These are phyloP conservation scores for Sechiopsis laciniata DNA, from an alignment of 306 rosid species.

Conservation along the genomic window DNA sequence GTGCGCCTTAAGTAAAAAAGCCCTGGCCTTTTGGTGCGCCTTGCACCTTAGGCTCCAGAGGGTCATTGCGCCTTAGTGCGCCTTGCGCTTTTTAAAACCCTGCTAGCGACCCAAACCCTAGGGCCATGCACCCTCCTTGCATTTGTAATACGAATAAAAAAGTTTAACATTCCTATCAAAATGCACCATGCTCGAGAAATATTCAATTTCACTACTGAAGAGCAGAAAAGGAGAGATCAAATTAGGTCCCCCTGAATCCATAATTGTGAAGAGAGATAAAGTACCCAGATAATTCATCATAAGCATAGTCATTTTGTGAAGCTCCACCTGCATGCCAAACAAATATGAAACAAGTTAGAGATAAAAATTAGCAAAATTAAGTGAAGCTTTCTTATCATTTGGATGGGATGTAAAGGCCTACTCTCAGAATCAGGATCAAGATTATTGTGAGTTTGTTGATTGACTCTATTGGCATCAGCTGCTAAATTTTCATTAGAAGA, in stretches of 20 bases:
- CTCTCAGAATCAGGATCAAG: slow-evolving; percentile 35
- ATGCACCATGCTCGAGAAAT: neutral
- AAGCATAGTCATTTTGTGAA: slow-evolving; percentile 44
- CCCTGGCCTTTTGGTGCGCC: too few species aligned
- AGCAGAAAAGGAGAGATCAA: slow-evolving; percentile 7
- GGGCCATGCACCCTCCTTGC: neutral
- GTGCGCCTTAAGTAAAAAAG: too few species aligned
- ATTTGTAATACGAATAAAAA: neutral
- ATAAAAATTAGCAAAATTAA: neutral
- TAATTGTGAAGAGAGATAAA: slow-evolving; percentile 2
- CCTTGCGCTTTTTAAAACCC: too few species aligned
- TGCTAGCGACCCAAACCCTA: neutral
- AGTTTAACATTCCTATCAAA: neutral
- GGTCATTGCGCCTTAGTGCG: too few species aligned
- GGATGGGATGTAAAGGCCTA: slow-evolving; percentile 24
- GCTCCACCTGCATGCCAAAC: slow-evolving; percentile 43
- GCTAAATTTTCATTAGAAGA: slow-evolving; percentile 41
- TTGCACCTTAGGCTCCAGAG: too few species aligned
- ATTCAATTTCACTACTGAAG: neutral
- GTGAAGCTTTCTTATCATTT: neutral
- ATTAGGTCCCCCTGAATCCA: slow-evolving; percentile 5
- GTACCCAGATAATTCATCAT: slow-evolving; percentile 66
- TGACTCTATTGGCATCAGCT: slow-evolving; percentile 22
- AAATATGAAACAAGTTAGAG: slow-evolving; percentile 18
- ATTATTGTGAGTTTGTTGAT: slow-evolving; percentile 27